Percentiles rank a stretch among this genome's conserved stretches.
Conservation (phyloP, 805 yeast species). For the Kuraishia molischiana region DNA sequence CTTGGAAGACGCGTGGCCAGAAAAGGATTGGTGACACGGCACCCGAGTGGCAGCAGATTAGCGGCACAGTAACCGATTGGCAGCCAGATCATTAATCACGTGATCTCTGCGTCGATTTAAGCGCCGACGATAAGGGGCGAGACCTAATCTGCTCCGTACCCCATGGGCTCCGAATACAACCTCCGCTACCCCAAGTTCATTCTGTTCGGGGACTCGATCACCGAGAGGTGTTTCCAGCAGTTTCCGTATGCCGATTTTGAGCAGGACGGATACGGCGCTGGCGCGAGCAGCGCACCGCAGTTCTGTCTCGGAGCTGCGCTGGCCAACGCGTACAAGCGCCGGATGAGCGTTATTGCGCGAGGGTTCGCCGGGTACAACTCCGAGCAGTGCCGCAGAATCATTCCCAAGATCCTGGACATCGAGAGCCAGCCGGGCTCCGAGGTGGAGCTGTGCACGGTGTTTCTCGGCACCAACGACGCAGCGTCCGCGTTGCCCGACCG, state of each 20-base stretch:
- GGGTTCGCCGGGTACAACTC: slow-evolving; percentile 77
- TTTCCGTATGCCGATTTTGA: slow-evolving; percentile 1
- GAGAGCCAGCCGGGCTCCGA: slow-evolving; percentile 26
- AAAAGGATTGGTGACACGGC: too few species aligned
- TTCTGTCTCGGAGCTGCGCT: slow-evolving; percentile 5
- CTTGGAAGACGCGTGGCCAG: too few species aligned
- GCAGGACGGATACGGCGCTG: neutral
- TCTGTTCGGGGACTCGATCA: slow-evolving; percentile 27
- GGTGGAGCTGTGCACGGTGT: slow-evolving; percentile 39
- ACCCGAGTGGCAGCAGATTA: too few species aligned
- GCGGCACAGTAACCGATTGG: neutral
- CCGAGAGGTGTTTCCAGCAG: slow-evolving; percentile 19
- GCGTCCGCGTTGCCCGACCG: slow-evolving; percentile 31
- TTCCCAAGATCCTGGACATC: slow-evolving; percentile 38
- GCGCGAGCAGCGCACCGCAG: neutral
- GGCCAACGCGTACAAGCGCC: slow-evolving; percentile 36
- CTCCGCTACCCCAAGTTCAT: slow-evolving; percentile 2
- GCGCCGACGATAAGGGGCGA: too few species aligned
- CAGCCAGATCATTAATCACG: neutral
- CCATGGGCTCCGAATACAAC: too few species aligned
- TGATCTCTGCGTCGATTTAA: neutral
- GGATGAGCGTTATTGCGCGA: slow-evolving; percentile 57
- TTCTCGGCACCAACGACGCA: slow-evolving; percentile 79
- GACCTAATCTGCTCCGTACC: too few species aligned
- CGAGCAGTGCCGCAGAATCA: slow-evolving; percentile 41